Evolutionary conservation across 495 filamentous ascomycete species (phyloP), one percentile per base, ranked within the genome.

Genomic region (Xanthoparmelia taractica): DNA sequence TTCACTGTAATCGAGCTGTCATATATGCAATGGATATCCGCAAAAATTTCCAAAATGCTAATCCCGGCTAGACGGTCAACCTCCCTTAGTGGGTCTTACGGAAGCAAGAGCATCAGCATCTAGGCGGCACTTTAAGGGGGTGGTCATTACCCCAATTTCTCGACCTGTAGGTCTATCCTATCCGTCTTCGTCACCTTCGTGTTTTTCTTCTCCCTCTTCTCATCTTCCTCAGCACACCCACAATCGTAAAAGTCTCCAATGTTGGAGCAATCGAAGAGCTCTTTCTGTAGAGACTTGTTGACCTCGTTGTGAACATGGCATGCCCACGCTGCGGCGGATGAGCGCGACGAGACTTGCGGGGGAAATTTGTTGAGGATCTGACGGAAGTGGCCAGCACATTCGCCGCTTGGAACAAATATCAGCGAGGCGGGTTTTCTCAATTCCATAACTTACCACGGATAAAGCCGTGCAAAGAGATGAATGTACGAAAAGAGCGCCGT

Each of bases 161-260:
- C 63, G 20, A 66, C 59, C 15, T 37, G 36, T 40, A 66, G 13
- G 56, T 65, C 54, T 20, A 66, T 57, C 29, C 50, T 60, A 29
- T 58, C 66, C 41, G 41, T 40, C 15, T 48, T 59, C 48, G 18
- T 43, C 64, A 59, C 64, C 38, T 40, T 40, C 34, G 34, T 37
- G 34, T 37, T 11, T 34, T 63, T 50, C 58, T 65, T 66, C 27
- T 58, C 67, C 45, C 66, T 66, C 55, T 69, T 70, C 34, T 70
- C 71, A 43, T 67, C 63, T 50, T 57, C 67, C 56, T 74, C 92
- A 4, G 85, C 89, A 72, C 94, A 98, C 17, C 94, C 94, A 68
- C 94, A 98, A 73, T 98, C 92, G 73, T 98, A 98, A 67, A 90
- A 88, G 63, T 95, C 90, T 4, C 91, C 91, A 63, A 98, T 87